A percentile compares a stretch with the other conserved stretches of the same genome.
phyloP scores from a whole-genome alignment of 345 rosid species.

The Citrus unshiu region DNA sequence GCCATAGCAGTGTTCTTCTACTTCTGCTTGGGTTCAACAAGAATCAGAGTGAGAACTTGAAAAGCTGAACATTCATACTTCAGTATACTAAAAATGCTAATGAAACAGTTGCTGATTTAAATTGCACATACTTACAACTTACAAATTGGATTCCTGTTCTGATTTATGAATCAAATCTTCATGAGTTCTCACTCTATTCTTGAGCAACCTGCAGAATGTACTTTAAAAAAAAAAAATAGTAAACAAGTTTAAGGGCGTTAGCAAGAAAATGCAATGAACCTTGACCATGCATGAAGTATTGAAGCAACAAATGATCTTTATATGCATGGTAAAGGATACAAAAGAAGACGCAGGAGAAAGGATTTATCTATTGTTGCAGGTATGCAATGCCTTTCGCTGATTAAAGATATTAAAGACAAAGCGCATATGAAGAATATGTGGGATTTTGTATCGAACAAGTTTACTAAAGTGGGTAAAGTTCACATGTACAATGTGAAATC shows the following conservation, averaged over 20 bases:
- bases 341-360: too few relatives aligned
- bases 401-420: not conserved
- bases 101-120: too few relatives aligned
- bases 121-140: not conserved
- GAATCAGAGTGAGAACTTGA: too few relatives aligned
- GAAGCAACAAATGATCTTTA: not conserved
- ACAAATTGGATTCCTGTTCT: not conserved
- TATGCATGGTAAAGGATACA: not conserved
- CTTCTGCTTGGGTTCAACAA: too few relatives aligned
- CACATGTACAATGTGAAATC: not conserved
- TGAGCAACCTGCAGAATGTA: not conserved
- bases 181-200: not conserved
- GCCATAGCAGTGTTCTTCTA: too few relatives aligned
- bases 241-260: too few relatives aligned
- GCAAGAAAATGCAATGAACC: not conserved
- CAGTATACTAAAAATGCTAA: too few relatives aligned
- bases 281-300: not conserved
- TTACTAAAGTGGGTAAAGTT: not conserved
- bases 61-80: too few relatives aligned
- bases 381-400: not conserved
- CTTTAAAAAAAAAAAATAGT: too few relatives aligned
- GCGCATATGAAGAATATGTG: not conserved
- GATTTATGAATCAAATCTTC: not conserved
- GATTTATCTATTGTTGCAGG: too few relatives aligned
- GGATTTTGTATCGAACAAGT: not conserved